Evolutionary conservation across 176 grass and related monocot genomes (phyloP).

Genomic region (Tillandsia leiboldiana): DNA sequence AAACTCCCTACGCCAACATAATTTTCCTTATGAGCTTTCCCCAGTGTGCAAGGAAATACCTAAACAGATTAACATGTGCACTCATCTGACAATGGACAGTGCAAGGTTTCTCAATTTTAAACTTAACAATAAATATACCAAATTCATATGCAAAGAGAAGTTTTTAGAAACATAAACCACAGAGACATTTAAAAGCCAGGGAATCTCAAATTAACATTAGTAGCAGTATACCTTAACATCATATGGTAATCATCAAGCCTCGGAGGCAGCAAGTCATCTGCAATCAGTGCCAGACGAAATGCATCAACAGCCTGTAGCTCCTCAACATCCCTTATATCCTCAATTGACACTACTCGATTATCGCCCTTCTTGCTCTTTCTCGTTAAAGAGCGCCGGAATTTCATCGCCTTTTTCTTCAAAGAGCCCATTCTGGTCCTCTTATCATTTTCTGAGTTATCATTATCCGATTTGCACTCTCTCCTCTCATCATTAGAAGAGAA

Average conservation of each 20-base stretch:
- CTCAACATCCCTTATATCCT: slow-evolving; percentile 55
- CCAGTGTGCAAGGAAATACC: background rate
- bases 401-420: slow-evolving; percentile 73
- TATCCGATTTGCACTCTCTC: slow-evolving; percentile 53
- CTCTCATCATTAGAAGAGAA: slow-evolving; percentile 24
- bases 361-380: slow-evolving; percentile 45
- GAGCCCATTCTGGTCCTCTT: slow-evolving; percentile 45
- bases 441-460: slow-evolving; percentile 63
- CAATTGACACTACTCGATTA: slow-evolving; percentile 33
- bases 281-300: slow-evolving; percentile 45
- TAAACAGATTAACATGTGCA: background rate
- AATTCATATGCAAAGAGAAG: background rate
- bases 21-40: background rate
- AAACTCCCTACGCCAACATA: too few relatives aligned
- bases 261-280: slow-evolving; percentile 58
- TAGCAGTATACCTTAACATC: slow-evolving; percentile 58
- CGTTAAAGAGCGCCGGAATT: slow-evolving; percentile 68
- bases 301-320: slow-evolving; percentile 63
- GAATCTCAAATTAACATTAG: background rate
- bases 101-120: background rate
- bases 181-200: background rate
- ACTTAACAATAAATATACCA: background rate
- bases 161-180: background rate
- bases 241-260: slow-evolving; percentile 67
- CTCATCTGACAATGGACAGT: background rate